Base-by-base conservation (phyloP, 2,329 filamentous ascomycete genomes). In the Botrytis fragariae region DNA sequence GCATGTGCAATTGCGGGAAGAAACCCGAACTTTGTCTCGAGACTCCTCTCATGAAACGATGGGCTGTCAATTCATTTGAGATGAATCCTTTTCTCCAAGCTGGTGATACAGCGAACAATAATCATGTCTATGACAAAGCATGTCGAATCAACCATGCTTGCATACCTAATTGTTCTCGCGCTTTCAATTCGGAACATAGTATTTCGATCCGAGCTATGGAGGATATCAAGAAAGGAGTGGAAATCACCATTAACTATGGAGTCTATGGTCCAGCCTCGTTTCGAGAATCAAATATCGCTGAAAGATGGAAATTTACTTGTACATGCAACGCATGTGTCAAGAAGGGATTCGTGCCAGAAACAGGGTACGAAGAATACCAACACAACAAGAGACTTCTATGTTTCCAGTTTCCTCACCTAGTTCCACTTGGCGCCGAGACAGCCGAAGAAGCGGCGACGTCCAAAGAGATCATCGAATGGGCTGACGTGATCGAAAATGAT, bases 201-300 rank as follows among this genome's bases (percentile, higher is more conserved):
- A 10, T 59, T 10, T 59, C 54, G 54, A 59, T 59, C 3, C 16
- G 54, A 1, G 54, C 54, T 0, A 59, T 59, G 16, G 6, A 1
- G 16, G 18, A 32, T 32, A 4, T 59, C 0, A 59, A 1, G 16
- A 32, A 20, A 1, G 54, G 54, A 32, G n/a, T 32, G 0, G 54
- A 32, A 59, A 59, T 59, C 6, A 32, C 54, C 2, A 18, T 32
- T 0, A 59, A 59, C 2, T 59, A 59, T 32, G 54, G 54, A 0
- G 54, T 32, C 1, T 59, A 59, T 59, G 54, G 54, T 0, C 1
- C 54, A 2, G 16, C 7, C 3, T 10, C n/a, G 1, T 59, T 59
- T 20, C 14, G n/a, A 4, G 3, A 1, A 0, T 1, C 6, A 0
- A 59, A 59, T 20, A 59, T 59, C 1, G 0, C 54, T 0, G 29